Evolutionary conservation across 2,329 filamentous ascomycete genomes (phyloP).

Genomic region (Trichoderma breve): DNA sequence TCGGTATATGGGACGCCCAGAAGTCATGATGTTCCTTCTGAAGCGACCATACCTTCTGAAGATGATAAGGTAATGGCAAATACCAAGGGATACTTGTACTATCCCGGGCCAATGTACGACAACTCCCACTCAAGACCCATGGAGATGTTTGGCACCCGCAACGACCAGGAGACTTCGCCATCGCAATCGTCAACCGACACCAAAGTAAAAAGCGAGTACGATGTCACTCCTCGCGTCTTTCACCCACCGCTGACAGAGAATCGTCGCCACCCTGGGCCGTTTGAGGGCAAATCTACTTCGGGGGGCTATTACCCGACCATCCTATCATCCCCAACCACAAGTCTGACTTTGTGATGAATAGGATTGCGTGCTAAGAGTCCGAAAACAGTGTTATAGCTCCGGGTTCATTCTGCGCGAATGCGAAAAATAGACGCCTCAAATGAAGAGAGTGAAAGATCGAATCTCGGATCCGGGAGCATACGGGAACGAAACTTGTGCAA

Average conservation of each 20-base stretch:
- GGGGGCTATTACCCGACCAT: conserved; percentile 50
- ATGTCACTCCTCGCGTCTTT: conserved; percentile 48
- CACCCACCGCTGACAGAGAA: conserved; percentile 39
- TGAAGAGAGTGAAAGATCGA: not conserved
- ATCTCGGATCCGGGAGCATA: not conserved
- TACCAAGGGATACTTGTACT: conserved; percentile 56
- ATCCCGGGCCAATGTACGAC: conserved; percentile 51
- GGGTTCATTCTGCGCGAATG: not conserved
- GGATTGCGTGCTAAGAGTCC: too few species aligned
- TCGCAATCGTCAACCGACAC: conserved; percentile 33
- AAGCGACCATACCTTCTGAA: conserved; percentile 51
- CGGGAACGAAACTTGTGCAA: not conserved
- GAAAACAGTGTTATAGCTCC: not conserved
- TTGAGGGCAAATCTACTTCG: conserved; percentile 53
- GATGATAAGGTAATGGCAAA: conserved; percentile 50
- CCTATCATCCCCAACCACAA: conserved; percentile 45
- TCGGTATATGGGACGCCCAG: conserved; percentile 30
- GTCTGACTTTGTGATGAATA: conserved; percentile 39
- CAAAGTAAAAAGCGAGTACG: conserved; percentile 52
- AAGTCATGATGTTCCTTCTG: conserved; percentile 50
- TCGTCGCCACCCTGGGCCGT: conserved; percentile 44
- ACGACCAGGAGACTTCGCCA: conserved; percentile 35
- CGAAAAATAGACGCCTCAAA: not conserved
- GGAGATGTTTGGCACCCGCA: conserved; percentile 48
- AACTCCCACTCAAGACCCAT: conserved; percentile 48